Evolutionary conservation across 73 alveolate species (phyloP).

Genomic region (Halteria grandinella): DNA sequence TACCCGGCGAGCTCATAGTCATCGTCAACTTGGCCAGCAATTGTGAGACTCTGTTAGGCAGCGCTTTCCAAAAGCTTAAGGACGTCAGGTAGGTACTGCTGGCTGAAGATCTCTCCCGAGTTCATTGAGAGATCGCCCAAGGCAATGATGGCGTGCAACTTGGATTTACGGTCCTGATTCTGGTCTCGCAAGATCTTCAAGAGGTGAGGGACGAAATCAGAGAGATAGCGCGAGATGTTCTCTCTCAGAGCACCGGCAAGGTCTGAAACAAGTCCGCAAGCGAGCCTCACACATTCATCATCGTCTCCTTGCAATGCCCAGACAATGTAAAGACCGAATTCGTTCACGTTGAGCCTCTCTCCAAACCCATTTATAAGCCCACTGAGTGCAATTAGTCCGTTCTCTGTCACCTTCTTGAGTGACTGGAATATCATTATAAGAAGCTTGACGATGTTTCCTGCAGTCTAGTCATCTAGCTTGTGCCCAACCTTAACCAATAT

Average conservation of each 20-base stretch:
- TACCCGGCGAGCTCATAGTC: slow-evolving; percentile 46
- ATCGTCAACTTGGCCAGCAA: background rate
- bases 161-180: slow-evolving; percentile 22
- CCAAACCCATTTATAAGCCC: slow-evolving; percentile 58
- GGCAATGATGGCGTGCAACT: slow-evolving; percentile 57
- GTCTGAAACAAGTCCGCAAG: slow-evolving; percentile 68
- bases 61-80: slow-evolving; percentile 52
- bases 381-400: slow-evolving; percentile 57
- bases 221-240: slow-evolving; percentile 7
- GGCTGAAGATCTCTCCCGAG: slow-evolving; percentile 30
- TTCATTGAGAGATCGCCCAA: slow-evolving; percentile 56
- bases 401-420: slow-evolving; percentile 52
- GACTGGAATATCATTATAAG: slow-evolving; percentile 41
- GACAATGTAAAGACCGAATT: slow-evolving; percentile 56
- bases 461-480: slow-evolving; percentile 32
- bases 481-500: slow-evolving; percentile 38
- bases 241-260: slow-evolving; percentile 53
- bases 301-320: slow-evolving; percentile 53
- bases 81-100: slow-evolving; percentile 11
- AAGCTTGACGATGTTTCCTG: slow-evolving; percentile 40
- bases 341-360: slow-evolving; percentile 15
- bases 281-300: slow-evolving; percentile 50
- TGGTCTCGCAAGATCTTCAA: slow-evolving; percentile 2
- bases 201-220: slow-evolving; percentile 55
- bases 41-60: slow-evolving; percentile 13